These are phyloP conservation scores for Agapanthus africanus DNA, from an alignment of 106 monocot genomes.

Conservation along the genomic window DNA sequence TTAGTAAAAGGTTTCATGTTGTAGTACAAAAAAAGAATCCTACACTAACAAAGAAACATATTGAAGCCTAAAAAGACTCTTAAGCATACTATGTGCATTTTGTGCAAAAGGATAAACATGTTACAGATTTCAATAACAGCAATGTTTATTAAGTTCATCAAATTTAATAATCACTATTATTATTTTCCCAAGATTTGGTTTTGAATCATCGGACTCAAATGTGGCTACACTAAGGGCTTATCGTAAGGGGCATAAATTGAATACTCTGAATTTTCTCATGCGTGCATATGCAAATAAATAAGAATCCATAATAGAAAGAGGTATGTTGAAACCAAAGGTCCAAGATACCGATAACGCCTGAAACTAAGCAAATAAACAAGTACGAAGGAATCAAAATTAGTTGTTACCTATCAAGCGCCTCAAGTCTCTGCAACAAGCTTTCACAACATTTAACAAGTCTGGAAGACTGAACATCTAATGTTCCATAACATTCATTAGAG, in stretches of 20 bases:
- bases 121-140: no score
- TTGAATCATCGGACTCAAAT: neutral
- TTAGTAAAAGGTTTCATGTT: no score
- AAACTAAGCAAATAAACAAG: neutral
- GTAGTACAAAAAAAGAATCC: no score
- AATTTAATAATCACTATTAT: neutral
- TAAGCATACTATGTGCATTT: no score
- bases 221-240: neutral
- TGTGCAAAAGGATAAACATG: neutral
- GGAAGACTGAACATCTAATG: conserved; percentile 37
- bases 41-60: no score
- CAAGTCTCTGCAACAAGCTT: conserved; percentile 53
- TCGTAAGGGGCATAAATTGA: neutral
- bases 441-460: conserved; percentile 56
- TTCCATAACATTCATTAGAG: conserved; percentile 15
- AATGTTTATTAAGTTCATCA: neutral
- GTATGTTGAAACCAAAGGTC: neutral
- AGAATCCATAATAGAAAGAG: neutral
- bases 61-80: no score
- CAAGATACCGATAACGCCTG: conserved; percentile 14
- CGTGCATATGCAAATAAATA: neutral
- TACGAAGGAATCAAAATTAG: neutral
- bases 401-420: conserved; percentile 19
- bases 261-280: neutral
- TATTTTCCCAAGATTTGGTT: neutral